Evolutionary conservation across 1,284 basidiomycete species (phyloP).

Genomic region (Violaceomyces palustris): DNA sequence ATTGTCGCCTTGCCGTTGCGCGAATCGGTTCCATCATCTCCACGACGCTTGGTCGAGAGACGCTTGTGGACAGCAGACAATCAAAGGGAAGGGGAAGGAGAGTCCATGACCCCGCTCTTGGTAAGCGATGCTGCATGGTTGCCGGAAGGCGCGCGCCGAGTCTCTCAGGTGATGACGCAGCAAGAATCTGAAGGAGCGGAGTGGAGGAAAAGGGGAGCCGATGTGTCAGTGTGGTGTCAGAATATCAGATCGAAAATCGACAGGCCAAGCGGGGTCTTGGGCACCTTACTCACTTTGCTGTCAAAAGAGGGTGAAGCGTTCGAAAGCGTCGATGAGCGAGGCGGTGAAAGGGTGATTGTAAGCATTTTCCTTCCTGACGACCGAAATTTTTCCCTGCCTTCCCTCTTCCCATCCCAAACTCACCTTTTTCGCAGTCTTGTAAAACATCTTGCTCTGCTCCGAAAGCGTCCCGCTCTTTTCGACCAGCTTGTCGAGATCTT

Average conservation of each 20-base stretch:
- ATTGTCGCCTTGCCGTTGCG: too few relatives aligned
- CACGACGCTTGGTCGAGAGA: too few relatives aligned
- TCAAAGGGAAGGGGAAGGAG: too few relatives aligned
- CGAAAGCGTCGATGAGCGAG: background rate
- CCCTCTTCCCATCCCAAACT: constrained; percentile 20
- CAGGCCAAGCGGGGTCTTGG: too few relatives aligned
- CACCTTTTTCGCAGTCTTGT: constrained; percentile 88
- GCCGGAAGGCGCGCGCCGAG: background rate
- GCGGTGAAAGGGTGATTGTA: background rate
- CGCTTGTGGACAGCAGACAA: too few relatives aligned
- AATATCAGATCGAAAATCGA: too few relatives aligned
- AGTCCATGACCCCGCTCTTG: too few relatives aligned
- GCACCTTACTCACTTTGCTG: constrained; percentile 3
- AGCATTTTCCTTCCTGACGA: too few relatives aligned
- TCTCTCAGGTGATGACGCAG: constrained; percentile 27
- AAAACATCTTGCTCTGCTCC: constrained; percentile 80
- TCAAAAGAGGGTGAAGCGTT: background rate
- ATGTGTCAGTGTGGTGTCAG: background rate
- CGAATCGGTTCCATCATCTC: too few relatives aligned
- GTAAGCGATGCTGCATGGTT: background rate
- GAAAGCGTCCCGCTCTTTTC: constrained; percentile 89
- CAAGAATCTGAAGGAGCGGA: constrained; percentile 24
- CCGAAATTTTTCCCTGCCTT: background rate
- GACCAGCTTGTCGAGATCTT: constrained; percentile 94
- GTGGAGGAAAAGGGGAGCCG: background rate